Percentiles rank a stretch among this genome's conserved stretches.
These are phyloP conservation scores for Skeletonema menzelii DNA, from an alignment of 108 stramenopile genomes.

Conservation along the genomic window DNA sequence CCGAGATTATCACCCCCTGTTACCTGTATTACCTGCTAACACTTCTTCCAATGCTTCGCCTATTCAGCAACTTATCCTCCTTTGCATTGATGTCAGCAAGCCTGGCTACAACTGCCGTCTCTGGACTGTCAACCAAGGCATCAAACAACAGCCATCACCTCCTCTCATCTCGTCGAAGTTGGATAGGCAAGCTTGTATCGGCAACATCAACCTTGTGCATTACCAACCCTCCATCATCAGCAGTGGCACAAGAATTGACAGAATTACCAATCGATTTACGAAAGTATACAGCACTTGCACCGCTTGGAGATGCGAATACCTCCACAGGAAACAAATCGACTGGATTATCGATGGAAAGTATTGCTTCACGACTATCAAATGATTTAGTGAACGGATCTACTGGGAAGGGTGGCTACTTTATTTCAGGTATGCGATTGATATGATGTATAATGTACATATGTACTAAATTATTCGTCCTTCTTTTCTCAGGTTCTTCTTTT, in stretches of 20 bases:
- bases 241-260: neutral
- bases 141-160: neutral
- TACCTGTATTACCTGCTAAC: too few relatives aligned
- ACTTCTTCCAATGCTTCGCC: neutral
- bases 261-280: constrained; percentile 41
- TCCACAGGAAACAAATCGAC: constrained; percentile 22
- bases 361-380: constrained; percentile 38
- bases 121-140: neutral
- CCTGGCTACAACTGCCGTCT: neutral
- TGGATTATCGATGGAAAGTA: constrained; percentile 34
- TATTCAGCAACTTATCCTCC: neutral
- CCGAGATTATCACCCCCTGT: too few relatives aligned
- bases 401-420: constrained; percentile 52
- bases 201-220: neutral
- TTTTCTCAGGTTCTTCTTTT: neutral
- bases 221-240: neutral
- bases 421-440: constrained; percentile 17
- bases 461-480: too few relatives aligned
- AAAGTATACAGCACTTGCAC: constrained; percentile 52
- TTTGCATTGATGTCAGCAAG: neutral
- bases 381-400: constrained; percentile 50
- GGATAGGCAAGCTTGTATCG: constrained; percentile 3
- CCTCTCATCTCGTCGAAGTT: neutral
- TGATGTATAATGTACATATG: neutral
- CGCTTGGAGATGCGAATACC: constrained; percentile 34